These are phyloP conservation scores for Leishmania guyanensis DNA, from an alignment of 208 protist genomes.

Conservation along the genomic window DNA sequence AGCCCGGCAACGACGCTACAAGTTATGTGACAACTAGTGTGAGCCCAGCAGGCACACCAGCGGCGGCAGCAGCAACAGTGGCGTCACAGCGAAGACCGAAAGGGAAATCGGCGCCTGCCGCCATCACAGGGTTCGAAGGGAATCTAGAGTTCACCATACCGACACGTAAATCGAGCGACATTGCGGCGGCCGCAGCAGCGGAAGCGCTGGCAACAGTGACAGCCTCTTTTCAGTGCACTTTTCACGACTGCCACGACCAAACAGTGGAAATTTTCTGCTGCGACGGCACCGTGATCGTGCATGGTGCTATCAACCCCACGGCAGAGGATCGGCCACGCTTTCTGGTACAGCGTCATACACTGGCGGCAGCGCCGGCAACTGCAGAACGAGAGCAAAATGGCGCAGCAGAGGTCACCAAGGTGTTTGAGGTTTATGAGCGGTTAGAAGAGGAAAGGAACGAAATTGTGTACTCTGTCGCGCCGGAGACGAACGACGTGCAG, in stretches of 20 bases:
- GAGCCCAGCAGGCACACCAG: neutral
- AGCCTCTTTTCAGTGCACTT: slow-evolving; percentile 68
- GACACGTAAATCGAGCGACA: neutral
- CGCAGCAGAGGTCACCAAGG: slow-evolving; percentile 11
- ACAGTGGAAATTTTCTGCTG: slow-evolving; percentile 49
- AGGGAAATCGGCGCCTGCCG: slow-evolving; percentile 21
- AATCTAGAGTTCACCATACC: slow-evolving; percentile 49
- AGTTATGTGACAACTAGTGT: neutral
- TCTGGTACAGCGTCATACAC: slow-evolving; percentile 18
- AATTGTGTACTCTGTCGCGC: slow-evolving; percentile 28
- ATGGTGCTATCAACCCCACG: slow-evolving; percentile 68
- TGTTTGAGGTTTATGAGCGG: slow-evolving; percentile 26
- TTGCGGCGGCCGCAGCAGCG: neutral
- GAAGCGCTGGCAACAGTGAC: slow-evolving; percentile 21
- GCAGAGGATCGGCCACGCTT: slow-evolving; percentile 42
- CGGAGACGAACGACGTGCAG: slow-evolving; percentile 34
- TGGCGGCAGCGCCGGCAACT: slow-evolving; percentile 12
- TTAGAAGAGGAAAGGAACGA: slow-evolving; percentile 30
- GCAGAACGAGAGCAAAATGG: slow-evolving; percentile 27
- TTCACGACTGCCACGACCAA: slow-evolving; percentile 58
- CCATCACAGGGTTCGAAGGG: slow-evolving; percentile 65
- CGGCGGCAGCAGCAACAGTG: neutral
- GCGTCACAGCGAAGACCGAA: neutral
- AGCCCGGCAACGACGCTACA: neutral
- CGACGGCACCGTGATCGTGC: slow-evolving; percentile 53